Conservation (phyloP, 768 basidiomycete genomes). For the Obba rivulosa region DNA sequence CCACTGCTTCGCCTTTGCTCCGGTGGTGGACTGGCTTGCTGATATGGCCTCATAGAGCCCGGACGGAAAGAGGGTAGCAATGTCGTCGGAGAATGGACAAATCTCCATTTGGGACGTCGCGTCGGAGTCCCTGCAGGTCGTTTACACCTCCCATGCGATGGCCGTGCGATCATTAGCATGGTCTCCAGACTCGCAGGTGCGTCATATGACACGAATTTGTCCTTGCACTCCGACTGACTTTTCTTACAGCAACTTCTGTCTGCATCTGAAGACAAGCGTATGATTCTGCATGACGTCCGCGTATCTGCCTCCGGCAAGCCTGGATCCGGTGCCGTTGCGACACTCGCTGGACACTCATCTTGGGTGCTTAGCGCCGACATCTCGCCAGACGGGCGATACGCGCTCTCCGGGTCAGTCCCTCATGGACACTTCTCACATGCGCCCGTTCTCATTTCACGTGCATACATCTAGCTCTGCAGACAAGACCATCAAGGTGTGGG, state of each 20-base stretch:
- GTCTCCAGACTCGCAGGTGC: constrained; percentile 84
- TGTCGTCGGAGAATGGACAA: constrained; percentile 84
- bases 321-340: constrained; percentile 76
- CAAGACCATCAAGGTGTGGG: constrained; percentile 85
- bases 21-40: neutral
- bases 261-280: constrained; percentile 89
- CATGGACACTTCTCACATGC: neutral
- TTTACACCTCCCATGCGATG: constrained; percentile 88
- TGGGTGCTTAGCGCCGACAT: constrained; percentile 86
- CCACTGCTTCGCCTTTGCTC: neutral
- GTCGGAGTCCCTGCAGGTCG: constrained; percentile 54
- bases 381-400: constrained; percentile 75
- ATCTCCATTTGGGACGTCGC: constrained; percentile 83
- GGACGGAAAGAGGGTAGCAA: constrained; percentile 75
- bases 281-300: constrained; percentile 87
- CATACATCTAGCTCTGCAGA: constrained; percentile 61
- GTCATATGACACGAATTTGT: constrained; percentile 19
- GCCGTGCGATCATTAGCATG: constrained; percentile 82
- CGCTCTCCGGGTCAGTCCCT: constrained; percentile 66
- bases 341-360: constrained; percentile 82
- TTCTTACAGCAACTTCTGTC: constrained; percentile 68
- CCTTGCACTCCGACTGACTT: neutral
- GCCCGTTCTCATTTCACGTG: neutral
- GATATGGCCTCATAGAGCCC: constrained; percentile 59
- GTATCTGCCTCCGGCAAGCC: constrained; percentile 50